Evolutionary conservation across 345 rosid species (phyloP).

Genomic region (Xanthoceras sorbifolium): DNA sequence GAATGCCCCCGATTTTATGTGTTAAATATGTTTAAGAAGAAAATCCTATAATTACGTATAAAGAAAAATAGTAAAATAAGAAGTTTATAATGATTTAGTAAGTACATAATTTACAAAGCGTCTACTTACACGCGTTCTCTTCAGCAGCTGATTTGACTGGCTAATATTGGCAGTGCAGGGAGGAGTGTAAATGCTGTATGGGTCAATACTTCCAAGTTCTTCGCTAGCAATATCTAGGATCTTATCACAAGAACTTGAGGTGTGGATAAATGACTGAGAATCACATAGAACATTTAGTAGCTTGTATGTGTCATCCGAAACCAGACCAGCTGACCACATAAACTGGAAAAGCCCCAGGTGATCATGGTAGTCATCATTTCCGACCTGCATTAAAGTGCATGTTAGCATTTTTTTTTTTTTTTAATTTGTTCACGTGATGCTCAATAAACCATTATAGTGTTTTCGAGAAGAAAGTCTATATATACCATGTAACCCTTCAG

Average conservation of each 20-base stretch:
- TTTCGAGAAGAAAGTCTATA: constrained; percentile 14
- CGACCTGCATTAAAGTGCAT: constrained; percentile 62
- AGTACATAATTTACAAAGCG: neutral
- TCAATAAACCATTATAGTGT: neutral
- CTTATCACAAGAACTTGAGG: constrained; percentile 57
- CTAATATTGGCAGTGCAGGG: constrained; percentile 58
- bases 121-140: constrained; percentile 60
- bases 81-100: too few relatives aligned
- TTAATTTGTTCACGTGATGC: constrained; percentile 14
- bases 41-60: too few relatives aligned
- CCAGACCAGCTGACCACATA: constrained; percentile 84
- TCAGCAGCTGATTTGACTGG: constrained; percentile 53
- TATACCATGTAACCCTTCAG: constrained; percentile 95
- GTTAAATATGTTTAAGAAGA: too few relatives aligned
- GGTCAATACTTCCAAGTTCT: constrained; percentile 83
- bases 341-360: constrained; percentile 80
- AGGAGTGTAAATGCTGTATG: constrained; percentile 85
- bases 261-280: constrained; percentile 65
- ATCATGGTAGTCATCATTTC: constrained; percentile 89
- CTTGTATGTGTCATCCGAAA: constrained; percentile 83
- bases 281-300: constrained; percentile 67
- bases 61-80: too few relatives aligned
- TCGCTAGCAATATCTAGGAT: constrained; percentile 55
- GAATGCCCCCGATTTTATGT: too few relatives aligned
- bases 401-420: neutral